Percentiles rank a stretch among this genome's conserved stretches.
These are phyloP conservation scores for Eimeria necatrix DNA, from an alignment of 169 alveolate species.

Conservation along the genomic window DNA sequence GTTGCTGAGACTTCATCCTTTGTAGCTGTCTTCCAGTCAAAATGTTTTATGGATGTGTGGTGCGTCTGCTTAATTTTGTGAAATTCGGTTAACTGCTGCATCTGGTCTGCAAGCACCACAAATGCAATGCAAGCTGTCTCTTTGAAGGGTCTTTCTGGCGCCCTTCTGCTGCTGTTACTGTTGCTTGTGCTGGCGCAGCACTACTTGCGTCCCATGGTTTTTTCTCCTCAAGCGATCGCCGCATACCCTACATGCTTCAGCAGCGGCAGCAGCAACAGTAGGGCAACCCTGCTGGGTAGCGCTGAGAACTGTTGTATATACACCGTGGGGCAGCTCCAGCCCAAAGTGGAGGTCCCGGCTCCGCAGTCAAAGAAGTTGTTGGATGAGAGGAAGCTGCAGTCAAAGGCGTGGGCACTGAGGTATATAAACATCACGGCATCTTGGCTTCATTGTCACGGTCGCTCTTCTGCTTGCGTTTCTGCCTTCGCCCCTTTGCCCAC, in stretches of 20 bases:
- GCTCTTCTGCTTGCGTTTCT: neutral
- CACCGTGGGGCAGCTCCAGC: slow-evolving; percentile 94
- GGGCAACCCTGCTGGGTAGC: slow-evolving; percentile 69
- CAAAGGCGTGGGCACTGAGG: slow-evolving; percentile 90
- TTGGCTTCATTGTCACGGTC: neutral
- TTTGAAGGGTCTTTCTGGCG: no score
- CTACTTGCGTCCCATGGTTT: slow-evolving; percentile 77
- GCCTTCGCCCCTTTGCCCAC: neutral
- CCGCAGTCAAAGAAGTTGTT: slow-evolving; percentile 87
- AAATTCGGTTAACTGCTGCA: no score
- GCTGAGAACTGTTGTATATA: slow-evolving; percentile 84
- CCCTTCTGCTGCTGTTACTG: neutral
- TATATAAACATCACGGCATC: neutral
- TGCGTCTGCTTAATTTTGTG: no score
- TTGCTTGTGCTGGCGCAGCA: slow-evolving; percentile 37
- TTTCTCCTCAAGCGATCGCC: slow-evolving; percentile 66
- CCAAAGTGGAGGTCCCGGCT: slow-evolving; percentile 89
- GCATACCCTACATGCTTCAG: slow-evolving; percentile 51
- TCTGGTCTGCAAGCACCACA: no score
- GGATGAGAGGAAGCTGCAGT: slow-evolving; percentile 86
- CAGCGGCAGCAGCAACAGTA: slow-evolving; percentile 44
- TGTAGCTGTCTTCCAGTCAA: no score
- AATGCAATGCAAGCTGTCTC: no score
- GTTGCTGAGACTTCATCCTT: no score
- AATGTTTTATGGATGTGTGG: no score